Percentiles rank a stretch among this genome's conserved stretches.
Evolutionary conservation across 148 eudicot species (phyloP).

Genomic region (Euryodendron excelsum): DNA sequence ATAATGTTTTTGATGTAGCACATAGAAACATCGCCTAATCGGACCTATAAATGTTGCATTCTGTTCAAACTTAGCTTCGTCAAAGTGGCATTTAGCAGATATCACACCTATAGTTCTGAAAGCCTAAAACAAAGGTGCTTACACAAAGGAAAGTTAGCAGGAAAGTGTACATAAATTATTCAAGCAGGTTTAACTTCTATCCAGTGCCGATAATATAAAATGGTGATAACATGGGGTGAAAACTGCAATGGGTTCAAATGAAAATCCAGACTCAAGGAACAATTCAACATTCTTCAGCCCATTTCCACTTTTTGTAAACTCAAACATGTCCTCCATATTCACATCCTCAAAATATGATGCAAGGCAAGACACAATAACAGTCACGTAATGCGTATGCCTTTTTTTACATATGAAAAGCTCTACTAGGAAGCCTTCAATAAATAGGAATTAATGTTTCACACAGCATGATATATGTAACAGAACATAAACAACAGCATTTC

Average conservation of each 20-base stretch:
- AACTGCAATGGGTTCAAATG: not conserved
- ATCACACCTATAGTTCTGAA: not conserved
- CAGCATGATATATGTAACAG: not conserved
- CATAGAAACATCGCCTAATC: not conserved
- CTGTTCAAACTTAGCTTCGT: not conserved
- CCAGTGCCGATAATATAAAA: not conserved
- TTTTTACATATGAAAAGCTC: not conserved
- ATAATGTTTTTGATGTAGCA: too few relatives aligned
- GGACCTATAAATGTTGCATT: not conserved
- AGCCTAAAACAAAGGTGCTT: not conserved
- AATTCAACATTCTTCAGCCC: not conserved
- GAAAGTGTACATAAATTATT: not conserved
- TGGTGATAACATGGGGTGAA: not conserved
- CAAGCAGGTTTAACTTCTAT: not conserved
- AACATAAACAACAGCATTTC: not conserved
- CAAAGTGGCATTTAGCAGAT: too few relatives aligned
- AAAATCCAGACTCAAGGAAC: not conserved
- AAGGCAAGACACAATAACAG: not conserved
- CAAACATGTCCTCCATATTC: not conserved
- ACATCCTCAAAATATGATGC: not conserved
- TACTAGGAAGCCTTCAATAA: not conserved
- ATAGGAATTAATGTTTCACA: constrained; percentile 11
- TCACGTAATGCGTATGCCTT: not conserved
- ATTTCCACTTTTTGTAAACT: not conserved
- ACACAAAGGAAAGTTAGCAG: not conserved